Conservation (phyloP, 352 stramenopile genomes). For the Pythium guiyangense region DNA sequence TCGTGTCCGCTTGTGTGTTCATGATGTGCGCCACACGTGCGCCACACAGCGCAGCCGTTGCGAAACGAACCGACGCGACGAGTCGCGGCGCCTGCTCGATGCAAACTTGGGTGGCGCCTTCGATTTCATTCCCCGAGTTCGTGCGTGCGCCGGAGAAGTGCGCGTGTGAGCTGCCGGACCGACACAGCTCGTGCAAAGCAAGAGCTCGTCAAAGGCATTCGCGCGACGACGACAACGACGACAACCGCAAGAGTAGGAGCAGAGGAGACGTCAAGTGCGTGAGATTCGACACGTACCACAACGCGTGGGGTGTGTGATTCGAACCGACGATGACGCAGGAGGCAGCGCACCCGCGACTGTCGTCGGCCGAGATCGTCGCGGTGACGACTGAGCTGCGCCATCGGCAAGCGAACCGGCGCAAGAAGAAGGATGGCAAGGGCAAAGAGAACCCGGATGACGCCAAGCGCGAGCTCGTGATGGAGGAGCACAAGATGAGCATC, state of each 20-base stretch:
- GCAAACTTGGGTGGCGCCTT: no score
- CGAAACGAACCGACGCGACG: no score
- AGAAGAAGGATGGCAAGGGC: conserved; percentile 51
- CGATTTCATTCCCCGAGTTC: no score
- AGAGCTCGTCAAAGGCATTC: no score
- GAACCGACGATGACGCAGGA: conserved; percentile 15
- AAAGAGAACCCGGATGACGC: conserved; percentile 59
- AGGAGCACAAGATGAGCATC: conserved; percentile 72
- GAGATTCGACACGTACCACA: background rate
- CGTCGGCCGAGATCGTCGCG: conserved; percentile 80
- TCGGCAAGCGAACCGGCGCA: conserved; percentile 43
- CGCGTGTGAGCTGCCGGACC: no score
- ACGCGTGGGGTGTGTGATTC: no score
- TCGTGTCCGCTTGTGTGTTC: no score
- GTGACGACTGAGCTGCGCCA: conserved; percentile 78
- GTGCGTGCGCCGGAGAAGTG: no score
- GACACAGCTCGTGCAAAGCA: no score
- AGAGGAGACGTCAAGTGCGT: background rate
- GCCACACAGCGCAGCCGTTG: no score
- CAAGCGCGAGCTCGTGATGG: conserved; percentile 80
- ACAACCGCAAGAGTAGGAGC: background rate
- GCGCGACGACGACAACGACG: background rate
- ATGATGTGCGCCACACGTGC: no score
- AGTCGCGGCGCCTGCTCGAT: no score
- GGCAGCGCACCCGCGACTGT: conserved; percentile 40